Base-by-base conservation (phyloP, 148 eudicot species). In the Mesembryanthemum crystallinum region DNA sequence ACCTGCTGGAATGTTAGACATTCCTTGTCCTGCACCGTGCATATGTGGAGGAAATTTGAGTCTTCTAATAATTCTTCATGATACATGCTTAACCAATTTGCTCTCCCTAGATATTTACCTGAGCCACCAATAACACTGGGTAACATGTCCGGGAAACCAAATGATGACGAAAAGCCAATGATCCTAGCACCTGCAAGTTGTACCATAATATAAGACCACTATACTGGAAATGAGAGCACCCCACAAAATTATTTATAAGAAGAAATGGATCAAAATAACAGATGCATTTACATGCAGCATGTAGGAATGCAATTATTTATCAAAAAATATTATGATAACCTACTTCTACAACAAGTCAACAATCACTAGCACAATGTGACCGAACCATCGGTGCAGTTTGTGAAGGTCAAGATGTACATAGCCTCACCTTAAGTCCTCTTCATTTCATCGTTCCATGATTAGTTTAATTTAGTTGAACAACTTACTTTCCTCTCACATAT, bases 121-220 rank as follows among this genome's bases (percentile, higher is more conserved):
- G 64, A 77, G 67, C 67, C 79, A 67, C 71, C 66, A 66, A 74
- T 62, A 79, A 47, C 51, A 39, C 69, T 69, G 7, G 86, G 82
- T 69, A 81, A 69, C 73, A 67, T 64, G 78, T 82, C 87, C 37
- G 74, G 76, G 66, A 72, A 80, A 35, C 70, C 32, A 73, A 79
- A 73, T n/a, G 88, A 83, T 1, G 85, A 73, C 35, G 86, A 70
- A 69, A 72, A 70, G 39, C 78, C 81, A 29, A 73, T 82, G 62
- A 77, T 61, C 43, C 78, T 76, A 43, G 79, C 61, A 74, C 77
- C 85, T 79, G 84, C 80, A 74, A 77, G 61, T 71, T 52, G 77
- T 72, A 72, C 15, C 52, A 76, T 39, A 68, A 69, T 3, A 69
- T 61, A 60, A 43, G 73, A 17, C 54, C 67, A 57, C 4, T 65